These are phyloP conservation scores for Plectosphaerella sp. DNA, from an alignment of 2,329 filamentous ascomycete species.

Conservation along the genomic window DNA sequence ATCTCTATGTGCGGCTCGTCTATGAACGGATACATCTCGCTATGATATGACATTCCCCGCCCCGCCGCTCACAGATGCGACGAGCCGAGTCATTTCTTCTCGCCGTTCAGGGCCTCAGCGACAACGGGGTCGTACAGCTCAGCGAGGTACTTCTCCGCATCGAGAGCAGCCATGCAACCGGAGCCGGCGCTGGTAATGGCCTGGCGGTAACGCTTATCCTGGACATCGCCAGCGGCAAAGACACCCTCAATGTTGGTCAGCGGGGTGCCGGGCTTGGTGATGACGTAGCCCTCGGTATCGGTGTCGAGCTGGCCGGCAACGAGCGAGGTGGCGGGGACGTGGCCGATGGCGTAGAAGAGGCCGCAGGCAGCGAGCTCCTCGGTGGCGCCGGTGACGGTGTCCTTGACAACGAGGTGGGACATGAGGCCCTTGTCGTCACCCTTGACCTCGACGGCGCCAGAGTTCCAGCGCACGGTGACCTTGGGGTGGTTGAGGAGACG, in stretches of 20 bases:
- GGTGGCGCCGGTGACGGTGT: constrained; percentile 69
- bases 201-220: constrained; percentile 97
- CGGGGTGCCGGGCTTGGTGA: constrained; percentile 84
- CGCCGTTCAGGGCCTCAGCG: constrained; percentile 9
- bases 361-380: constrained; percentile 88
- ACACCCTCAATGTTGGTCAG: constrained; percentile 86
- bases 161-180: constrained; percentile 91
- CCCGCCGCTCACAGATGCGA: constrained; percentile 8
- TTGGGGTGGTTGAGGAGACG: constrained; percentile 80
- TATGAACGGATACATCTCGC: neutral
- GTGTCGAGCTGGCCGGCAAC: constrained; percentile 88
- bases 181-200: constrained; percentile 96
- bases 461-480: constrained; percentile 85
- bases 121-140: constrained; percentile 57
- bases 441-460: constrained; percentile 74
- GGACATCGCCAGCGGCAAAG: constrained; percentile 94
- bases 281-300: constrained; percentile 86
- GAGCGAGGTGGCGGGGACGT: constrained; percentile 87
- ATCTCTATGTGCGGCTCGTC: neutral
- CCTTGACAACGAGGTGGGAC: constrained; percentile 80
- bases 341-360: constrained; percentile 94
- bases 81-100: constrained; percentile 10
- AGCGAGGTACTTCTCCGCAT: constrained; percentile 88
- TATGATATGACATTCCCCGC: neutral
- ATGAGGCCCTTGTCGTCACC: constrained; percentile 84